phyloP scores from a whole-genome alignment of 2,329 filamentous ascomycete species.

The Ceratocystis smalleyi region DNA sequence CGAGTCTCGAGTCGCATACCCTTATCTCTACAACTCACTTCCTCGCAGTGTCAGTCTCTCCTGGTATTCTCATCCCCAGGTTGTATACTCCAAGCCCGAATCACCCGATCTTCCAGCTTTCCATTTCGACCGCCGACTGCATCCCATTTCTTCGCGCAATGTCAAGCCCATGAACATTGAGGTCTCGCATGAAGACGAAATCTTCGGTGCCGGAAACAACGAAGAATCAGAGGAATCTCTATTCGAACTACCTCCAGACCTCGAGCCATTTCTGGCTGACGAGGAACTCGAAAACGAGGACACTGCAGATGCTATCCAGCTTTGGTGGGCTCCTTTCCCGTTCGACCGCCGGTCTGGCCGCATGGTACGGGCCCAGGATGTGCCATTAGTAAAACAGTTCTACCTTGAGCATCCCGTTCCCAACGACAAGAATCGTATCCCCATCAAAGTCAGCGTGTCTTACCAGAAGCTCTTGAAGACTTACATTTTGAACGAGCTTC shows the following conservation, averaged over 20 bases:
- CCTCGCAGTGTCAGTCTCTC: constrained; percentile 84
- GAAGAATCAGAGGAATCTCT: constrained; percentile 62
- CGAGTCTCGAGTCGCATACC: constrained; percentile 87
- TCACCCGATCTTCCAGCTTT: constrained; percentile 85
- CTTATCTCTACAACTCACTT: constrained; percentile 89
- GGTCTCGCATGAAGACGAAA: constrained; percentile 78
- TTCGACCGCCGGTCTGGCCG: constrained; percentile 86
- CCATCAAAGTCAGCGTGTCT: constrained; percentile 92
- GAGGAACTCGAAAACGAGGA: constrained; percentile 81
- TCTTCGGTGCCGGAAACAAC: constrained; percentile 70
- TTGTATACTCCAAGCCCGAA: constrained; percentile 77
- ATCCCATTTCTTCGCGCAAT: constrained; percentile 88
- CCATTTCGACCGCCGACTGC: constrained; percentile 95
- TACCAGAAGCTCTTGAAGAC: constrained; percentile 97
- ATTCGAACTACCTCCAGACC: constrained; percentile 64
- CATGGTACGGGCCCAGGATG: constrained; percentile 95
- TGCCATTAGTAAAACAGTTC: constrained; percentile 94
- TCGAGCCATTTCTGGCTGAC: constrained; percentile 78
- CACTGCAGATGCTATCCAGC: constrained; percentile 74
- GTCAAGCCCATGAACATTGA: constrained; percentile 91
- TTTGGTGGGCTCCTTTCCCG: constrained; percentile 97
- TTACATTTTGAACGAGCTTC: constrained; percentile 88
- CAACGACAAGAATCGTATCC: constrained; percentile 38
- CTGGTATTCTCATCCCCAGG: constrained; percentile 87
- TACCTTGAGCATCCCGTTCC: constrained; percentile 90